Evolutionary conservation across 2,329 filamentous ascomycete species (phyloP), one percentile per base, ranked within the genome.

Genomic region (Penicillium italicum): DNA sequence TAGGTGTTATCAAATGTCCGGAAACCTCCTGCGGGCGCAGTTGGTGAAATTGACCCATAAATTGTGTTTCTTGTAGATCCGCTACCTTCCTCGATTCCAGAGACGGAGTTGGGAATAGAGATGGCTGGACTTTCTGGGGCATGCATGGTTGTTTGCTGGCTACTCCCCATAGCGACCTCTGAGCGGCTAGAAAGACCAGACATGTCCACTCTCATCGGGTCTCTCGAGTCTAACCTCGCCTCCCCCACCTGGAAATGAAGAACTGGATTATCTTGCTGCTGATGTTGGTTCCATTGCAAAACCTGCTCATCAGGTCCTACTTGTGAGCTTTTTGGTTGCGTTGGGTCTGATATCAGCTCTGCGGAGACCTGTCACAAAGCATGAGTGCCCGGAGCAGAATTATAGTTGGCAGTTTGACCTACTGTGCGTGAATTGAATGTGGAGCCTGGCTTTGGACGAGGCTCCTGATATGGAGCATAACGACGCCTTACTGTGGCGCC

Each of bases 401-500:
- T 1, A 33, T 14, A 20, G 1, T 43, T 30, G 40, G 16, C 12
- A 31, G 12, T 40, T 20, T 37, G 36, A 50, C 52, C 18, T 37
- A 59, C 47, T 40, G 41, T 63, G 16, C 30, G 22, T n/a, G 53
- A 22, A 36, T 51, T 38, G 16, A 7, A 18, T 22, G 37, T 18
- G 18, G 50, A 41, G 28, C 40, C 48, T 36, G 55, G 3, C 11
- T 49, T 64, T 22, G 62, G 16, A 20, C 57, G 58, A 24, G 33
- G 37, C n/a, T 71, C 68, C 36, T 69, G 67, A 58, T 74, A 74
- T 20, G 72, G 72, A 50, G 72, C 72, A 66, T 72, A 74, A 31
- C 72, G 66, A 16, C 70, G 70, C 45, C 74, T 68, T 24, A 76
- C 72, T 18, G 73, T 72, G 22, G 72, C 70, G 6, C 74, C 73